phyloP scores from a whole-genome alignment of 2,329 filamentous ascomycete genomes.

The Penicillium sp. region DNA sequence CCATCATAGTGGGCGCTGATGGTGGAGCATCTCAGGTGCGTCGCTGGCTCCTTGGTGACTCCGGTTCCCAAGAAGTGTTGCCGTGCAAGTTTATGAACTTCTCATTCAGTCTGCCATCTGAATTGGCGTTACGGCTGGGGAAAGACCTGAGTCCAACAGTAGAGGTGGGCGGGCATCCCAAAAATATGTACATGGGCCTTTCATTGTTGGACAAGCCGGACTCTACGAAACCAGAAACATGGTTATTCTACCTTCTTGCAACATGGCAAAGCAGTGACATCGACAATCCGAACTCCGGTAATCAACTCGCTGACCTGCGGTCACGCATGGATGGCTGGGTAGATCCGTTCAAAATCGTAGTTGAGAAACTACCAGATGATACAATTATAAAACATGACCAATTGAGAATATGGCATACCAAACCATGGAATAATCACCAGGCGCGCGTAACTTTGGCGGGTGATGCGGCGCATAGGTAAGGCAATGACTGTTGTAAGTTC shows the following conservation, averaged over 20 bases:
- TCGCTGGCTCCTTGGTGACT: constrained; percentile 6
- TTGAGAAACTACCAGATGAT: constrained; percentile 6
- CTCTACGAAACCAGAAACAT: constrained; percentile 1
- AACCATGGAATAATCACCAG: constrained; percentile 7
- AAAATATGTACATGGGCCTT: constrained; percentile 7
- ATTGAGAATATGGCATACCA: constrained; percentile 9
- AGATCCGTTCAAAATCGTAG: constrained; percentile 3
- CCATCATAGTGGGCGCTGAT: constrained; percentile 7
- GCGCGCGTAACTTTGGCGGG: constrained; percentile 5
- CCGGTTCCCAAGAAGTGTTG: neutral
- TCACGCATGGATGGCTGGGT: constrained; percentile 8
- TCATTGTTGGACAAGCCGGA: constrained; percentile 10
- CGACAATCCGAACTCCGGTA: neutral
- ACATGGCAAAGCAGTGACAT: neutral
- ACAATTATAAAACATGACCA: constrained; percentile 5
- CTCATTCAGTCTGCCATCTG: constrained; percentile 1
- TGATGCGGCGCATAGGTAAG: constrained; percentile 9
- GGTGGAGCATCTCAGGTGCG: constrained; percentile 6
- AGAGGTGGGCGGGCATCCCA: constrained; percentile 4
- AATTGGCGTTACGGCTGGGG: constrained; percentile 1
- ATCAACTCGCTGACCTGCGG: neutral
- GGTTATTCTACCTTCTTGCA: constrained; percentile 10
- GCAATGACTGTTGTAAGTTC: neutral
- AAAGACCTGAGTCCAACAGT: constrained; percentile 2
- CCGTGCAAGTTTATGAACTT: constrained; percentile 11